Evolutionary conservation across 1,284 basidiomycete genomes (phyloP), one percentile per base, ranked within the genome.

Genomic region (Boletus holoroseus): DNA sequence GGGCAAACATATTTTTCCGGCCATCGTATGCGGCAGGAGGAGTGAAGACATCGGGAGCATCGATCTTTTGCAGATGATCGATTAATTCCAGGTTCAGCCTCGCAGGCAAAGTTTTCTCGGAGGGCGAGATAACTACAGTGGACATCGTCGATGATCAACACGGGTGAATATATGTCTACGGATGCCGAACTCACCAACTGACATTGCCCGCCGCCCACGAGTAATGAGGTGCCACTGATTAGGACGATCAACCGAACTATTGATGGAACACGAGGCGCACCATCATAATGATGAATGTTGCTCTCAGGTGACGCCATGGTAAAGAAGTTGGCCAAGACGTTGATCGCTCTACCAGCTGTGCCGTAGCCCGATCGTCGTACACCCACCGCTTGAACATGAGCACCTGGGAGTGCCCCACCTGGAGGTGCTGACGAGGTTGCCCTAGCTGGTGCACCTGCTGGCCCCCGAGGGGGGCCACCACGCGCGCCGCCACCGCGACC

Each of bases 201-300:
- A 24, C 28, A 27, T 53, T 30, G 16, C 22, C 42, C 49, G 20
- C 40, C 49, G 26, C 38, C 45, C 32, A 24, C 6, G 26, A 51
- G 30, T n/a, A 15, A 38, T 24, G 31, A 49, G 20, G 44, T 34
- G 31, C 35, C 34, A 37, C 44, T 38, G 45, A 59, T 68, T 38
- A 63, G 58, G 52, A 57, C 35, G 45, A 55, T 58, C 48, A 9
- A 44, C 37, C 12, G 24, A 36, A 43, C 1, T 15, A 7, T 27
- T 28, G 44, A 40, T 30, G 51, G 22, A 59, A 41, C 18, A 63
- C 75, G 47, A 16, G 56, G 63, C 81, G 51, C 55, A 84, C 85
- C 82, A 62, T 89, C 86, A 59, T 89, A 89, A 56, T 89, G 85
- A 51, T 83, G 74, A 26, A 88, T 87, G 16, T 78, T 76, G 0